Conservation (phyloP, 192 early-diverging fungal species). For the Backusella mclennaniae region DNA sequence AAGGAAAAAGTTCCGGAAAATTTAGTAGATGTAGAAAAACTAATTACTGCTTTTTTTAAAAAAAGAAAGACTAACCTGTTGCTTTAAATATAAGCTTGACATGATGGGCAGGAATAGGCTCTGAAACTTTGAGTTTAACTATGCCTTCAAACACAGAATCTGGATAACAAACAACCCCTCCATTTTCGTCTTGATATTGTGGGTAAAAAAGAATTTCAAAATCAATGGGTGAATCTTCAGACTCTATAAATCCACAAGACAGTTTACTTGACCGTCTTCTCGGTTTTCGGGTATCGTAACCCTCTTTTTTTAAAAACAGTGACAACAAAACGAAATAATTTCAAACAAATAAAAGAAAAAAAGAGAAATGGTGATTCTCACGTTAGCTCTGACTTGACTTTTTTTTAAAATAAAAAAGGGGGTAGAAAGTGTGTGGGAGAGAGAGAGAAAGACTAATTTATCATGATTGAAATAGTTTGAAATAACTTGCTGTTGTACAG, state of each 20-base stretch:
- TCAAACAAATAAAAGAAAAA: background rate
- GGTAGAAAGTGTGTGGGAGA: background rate
- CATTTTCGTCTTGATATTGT: background rate
- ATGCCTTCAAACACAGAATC: constrained; percentile 20
- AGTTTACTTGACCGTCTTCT: background rate
- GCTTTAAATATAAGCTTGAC: constrained; percentile 26
- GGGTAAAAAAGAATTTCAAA: background rate
- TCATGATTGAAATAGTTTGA: background rate
- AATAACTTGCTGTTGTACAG: background rate
- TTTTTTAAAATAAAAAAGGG: background rate
- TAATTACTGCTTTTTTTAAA: background rate
- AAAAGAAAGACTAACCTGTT: constrained; percentile 10
- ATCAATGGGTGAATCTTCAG: background rate
- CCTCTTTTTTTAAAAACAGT: constrained; percentile 2
- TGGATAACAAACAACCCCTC: constrained; percentile 11
- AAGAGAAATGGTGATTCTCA: background rate
- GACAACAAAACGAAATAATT: background rate
- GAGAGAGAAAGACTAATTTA: background rate
- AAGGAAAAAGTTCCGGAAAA: background rate
- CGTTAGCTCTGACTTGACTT: background rate
- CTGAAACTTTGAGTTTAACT: constrained; percentile 13
- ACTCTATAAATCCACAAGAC: background rate
- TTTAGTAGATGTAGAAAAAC: background rate
- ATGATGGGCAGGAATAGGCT: constrained; percentile 17
- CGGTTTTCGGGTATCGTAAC: background rate